Conservation (phyloP, 768 basidiomycete species). For the Trametes cingulata region DNA sequence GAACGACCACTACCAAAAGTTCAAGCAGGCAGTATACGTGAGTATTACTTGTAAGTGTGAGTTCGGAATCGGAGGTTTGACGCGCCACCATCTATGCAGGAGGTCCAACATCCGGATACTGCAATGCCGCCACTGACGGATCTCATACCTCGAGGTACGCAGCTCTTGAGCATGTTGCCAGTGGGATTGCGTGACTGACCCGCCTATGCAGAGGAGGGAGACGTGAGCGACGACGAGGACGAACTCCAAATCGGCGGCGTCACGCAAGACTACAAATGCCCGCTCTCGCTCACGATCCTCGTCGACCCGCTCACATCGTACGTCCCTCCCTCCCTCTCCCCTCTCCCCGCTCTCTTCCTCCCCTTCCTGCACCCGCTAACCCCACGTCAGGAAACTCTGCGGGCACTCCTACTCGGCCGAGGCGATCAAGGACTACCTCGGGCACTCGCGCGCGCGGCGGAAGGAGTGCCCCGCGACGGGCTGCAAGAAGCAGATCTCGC, state of each 20-base stretch:
- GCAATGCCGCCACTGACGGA: conserved; percentile 79
- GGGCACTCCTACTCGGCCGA: conserved; percentile 79
- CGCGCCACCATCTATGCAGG: conserved; percentile 40
- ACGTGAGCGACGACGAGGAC: conserved; percentile 82
- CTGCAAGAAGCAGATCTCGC: conserved; percentile 59
- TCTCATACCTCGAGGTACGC: conserved; percentile 68
- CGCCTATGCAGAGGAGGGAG: conserved; percentile 64
- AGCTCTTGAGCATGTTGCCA: not conserved
- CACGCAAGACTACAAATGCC: conserved; percentile 83
- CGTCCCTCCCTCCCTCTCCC: conserved; percentile 30
- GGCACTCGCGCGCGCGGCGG: conserved; percentile 29
- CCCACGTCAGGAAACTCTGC: conserved; percentile 55
- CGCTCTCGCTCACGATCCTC: conserved; percentile 67
- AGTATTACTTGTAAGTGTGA: conserved; percentile 27
- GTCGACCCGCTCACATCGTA: conserved; percentile 84
- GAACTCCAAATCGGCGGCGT: conserved; percentile 88
- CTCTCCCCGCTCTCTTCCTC: too few species aligned
- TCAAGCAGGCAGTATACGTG: conserved; percentile 70
- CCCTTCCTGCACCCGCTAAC: conserved; percentile 7
- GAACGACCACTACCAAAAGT: conserved; percentile 55
- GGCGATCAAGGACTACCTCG: conserved; percentile 69
- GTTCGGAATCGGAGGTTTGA: not conserved
- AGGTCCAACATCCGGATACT: conserved; percentile 61
- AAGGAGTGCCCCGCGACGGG: conserved; percentile 71
- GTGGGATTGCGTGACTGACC: not conserved